Evolutionary conservation across 441 rosid genomes (phyloP).

Genomic region (Corymbia calophylla): DNA sequence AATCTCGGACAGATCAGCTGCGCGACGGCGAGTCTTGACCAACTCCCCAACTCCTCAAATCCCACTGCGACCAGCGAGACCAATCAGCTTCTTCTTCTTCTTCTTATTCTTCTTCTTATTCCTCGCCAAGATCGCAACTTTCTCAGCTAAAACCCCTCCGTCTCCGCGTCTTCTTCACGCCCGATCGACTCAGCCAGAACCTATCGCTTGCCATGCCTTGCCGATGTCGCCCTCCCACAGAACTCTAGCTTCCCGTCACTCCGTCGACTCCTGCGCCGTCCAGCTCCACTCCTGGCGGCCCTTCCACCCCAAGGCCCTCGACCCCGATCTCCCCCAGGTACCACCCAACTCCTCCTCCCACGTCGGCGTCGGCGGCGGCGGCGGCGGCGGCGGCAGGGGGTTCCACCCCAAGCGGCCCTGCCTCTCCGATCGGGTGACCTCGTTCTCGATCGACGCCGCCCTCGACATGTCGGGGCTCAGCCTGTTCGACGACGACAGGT

Average conservation of each 20-base stretch:
- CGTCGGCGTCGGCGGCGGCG: constrained; percentile 3
- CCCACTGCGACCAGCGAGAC: neutral
- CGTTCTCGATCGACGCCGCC: constrained; percentile 46
- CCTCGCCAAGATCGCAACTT: neutral
- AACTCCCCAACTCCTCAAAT: neutral
- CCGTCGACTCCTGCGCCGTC: constrained; percentile 70
- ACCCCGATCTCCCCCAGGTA: constrained; percentile 29
- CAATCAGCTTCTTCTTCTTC: neutral
- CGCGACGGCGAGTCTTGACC: neutral
- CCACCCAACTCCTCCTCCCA: constrained; percentile 7
- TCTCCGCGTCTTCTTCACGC: neutral
- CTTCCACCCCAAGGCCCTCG: constrained; percentile 47
- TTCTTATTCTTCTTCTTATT: neutral
- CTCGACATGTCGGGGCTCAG: constrained; percentile 49
- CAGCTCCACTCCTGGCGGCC: constrained; percentile 76
- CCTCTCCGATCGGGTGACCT: constrained; percentile 77
- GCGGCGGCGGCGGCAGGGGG: constrained; percentile 4
- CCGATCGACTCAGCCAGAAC: neutral
- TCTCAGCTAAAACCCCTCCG: neutral
- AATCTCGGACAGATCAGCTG: neutral
- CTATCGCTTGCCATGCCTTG: neutral
- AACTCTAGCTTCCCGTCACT: constrained; percentile 45
- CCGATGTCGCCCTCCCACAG: constrained; percentile 25
- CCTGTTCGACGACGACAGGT: constrained; percentile 50
- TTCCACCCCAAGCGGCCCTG: constrained; percentile 75